These are phyloP conservation scores for Rhodotorula sp. DNA, from an alignment of 1,284 basidiomycete species.

Conservation along the genomic window DNA sequence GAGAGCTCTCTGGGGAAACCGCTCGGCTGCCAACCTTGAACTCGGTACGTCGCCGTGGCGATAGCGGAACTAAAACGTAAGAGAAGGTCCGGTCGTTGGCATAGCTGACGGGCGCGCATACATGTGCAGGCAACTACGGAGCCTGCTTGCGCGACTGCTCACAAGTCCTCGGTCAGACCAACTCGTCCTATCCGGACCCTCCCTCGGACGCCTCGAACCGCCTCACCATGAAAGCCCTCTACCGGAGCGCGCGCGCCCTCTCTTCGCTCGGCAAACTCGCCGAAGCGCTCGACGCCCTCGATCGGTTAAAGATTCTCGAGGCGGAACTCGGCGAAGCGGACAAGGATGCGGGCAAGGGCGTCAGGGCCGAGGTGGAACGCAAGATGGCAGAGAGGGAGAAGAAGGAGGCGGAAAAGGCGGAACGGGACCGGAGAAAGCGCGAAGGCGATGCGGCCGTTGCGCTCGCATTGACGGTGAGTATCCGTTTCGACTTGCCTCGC, in stretches of 20 bases:
- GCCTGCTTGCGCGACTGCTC: constrained; percentile 80
- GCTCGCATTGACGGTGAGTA: constrained; percentile 62
- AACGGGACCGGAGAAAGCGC: constrained; percentile 56
- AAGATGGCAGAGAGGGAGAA: constrained; percentile 50
- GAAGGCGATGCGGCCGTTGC: constrained; percentile 56
- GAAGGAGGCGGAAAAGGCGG: constrained; percentile 56
- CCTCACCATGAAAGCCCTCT: constrained; percentile 73
- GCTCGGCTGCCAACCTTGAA: constrained; percentile 88
- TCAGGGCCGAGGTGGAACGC: constrained; percentile 41
- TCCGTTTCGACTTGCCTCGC: not conserved
- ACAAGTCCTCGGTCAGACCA: constrained; percentile 58
- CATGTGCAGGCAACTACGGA: constrained; percentile 72
- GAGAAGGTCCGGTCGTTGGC: no score
- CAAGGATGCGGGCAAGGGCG: constrained; percentile 51
- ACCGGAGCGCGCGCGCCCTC: constrained; percentile 74
- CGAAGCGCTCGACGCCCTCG: constrained; percentile 77
- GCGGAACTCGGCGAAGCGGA: constrained; percentile 10
- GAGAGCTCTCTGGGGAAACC: constrained; percentile 69
- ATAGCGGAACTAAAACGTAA: no score
- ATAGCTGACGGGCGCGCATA: not conserved
- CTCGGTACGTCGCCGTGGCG: no score
- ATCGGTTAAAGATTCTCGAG: constrained; percentile 55
- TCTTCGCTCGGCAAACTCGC: constrained; percentile 67
- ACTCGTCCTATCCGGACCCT: constrained; percentile 34
- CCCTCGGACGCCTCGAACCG: constrained; percentile 15